These are phyloP conservation scores for Cyberlindnera americana DNA, from an alignment of 805 yeast genomes.

Conservation along the genomic window DNA sequence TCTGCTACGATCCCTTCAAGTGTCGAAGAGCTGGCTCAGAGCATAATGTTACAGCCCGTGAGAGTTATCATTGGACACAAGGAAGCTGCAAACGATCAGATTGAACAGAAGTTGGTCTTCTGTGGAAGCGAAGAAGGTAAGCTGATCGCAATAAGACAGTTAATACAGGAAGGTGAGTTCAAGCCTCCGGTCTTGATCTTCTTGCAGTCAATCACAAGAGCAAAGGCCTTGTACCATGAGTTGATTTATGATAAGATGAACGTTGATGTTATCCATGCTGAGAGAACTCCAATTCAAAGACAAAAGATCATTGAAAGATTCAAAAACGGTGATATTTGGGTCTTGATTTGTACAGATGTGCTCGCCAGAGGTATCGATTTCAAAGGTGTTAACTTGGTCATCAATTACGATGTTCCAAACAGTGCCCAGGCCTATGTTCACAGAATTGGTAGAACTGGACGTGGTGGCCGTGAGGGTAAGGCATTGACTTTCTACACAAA, in stretches of 20 bases:
- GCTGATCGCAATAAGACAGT: constrained; percentile 82
- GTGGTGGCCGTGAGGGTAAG: constrained; percentile 83
- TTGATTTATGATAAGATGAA: constrained; percentile 85
- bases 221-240: constrained; percentile 93
- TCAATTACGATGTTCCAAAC: constrained; percentile 95
- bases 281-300: constrained; percentile 85
- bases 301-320: constrained; percentile 80
- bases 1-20: constrained; percentile 95
- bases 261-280: constrained; percentile 95
- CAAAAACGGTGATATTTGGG: constrained; percentile 92
- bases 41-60: constrained; percentile 73
- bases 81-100: constrained; percentile 83
- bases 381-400: constrained; percentile 90
- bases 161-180: constrained; percentile 79
- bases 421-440: constrained; percentile 94
- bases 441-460: constrained; percentile 97
- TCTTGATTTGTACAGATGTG: constrained; percentile 93
- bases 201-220: constrained; percentile 87
- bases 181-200: constrained; percentile 92
- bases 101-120: constrained; percentile 77
- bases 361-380: constrained; percentile 96
- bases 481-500: constrained; percentile 94
- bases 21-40: constrained; percentile 82
- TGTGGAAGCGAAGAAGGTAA: constrained; percentile 98
- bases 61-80: constrained; percentile 89